Conservation (phyloP, 2,329 filamentous ascomycete genomes). For the Plectosphaerella sp. region DNA sequence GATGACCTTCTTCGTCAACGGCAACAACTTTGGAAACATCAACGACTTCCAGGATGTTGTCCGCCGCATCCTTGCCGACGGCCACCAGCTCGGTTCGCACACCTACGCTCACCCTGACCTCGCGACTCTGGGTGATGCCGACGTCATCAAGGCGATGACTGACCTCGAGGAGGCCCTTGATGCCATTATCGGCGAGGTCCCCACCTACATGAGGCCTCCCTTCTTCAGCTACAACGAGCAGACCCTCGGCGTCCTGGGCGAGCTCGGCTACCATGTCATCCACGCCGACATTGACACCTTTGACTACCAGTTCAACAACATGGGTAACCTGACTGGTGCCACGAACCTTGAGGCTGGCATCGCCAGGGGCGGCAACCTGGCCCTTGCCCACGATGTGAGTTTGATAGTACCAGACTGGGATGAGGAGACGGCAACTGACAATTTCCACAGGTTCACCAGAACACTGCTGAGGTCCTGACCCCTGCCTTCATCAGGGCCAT, state of each 20-base stretch:
- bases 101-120: conserved; percentile 39
- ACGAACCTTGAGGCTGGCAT: conserved; percentile 15
- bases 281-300: conserved; percentile 32
- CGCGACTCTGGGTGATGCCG: conserved; percentile 23
- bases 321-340: conserved; percentile 26
- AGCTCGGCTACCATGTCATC: conserved; percentile 28
- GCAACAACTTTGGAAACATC: conserved; percentile 23
- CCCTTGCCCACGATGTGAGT: conserved; percentile 29
- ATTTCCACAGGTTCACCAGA: conserved; percentile 24
- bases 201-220: conserved; percentile 47
- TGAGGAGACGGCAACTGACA: neutral
- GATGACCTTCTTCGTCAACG: conserved; percentile 25
- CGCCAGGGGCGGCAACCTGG: conserved; percentile 13
- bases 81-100: conserved; percentile 4
- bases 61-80: conserved; percentile 4
- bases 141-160: conserved; percentile 29
- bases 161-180: conserved; percentile 40
- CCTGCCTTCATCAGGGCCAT: conserved; percentile 30
- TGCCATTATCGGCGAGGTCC: conserved; percentile 46
- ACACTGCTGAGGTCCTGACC: conserved; percentile 33
- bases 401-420: neutral
- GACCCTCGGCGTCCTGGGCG: conserved; percentile 10
- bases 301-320: conserved; percentile 28
- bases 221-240: conserved; percentile 35
- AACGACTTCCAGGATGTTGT: neutral